These are phyloP conservation scores for Oryza meyeriana DNA, from an alignment of 176 grass and related monocot genomes.

Conservation along the genomic window DNA sequence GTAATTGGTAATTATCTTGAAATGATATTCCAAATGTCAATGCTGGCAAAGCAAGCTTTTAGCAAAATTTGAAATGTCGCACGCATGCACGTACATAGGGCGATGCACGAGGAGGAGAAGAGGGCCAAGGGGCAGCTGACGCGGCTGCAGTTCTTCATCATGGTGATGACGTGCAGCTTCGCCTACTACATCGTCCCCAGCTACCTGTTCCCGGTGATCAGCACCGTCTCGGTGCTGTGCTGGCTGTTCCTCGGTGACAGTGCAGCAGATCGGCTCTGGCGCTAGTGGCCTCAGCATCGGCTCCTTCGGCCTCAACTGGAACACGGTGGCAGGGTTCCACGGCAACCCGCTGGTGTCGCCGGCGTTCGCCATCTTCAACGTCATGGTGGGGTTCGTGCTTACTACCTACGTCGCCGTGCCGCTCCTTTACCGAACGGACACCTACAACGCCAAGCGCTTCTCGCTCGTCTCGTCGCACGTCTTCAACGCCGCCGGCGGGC, in stretches of 20 bases:
- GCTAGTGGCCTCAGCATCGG: slow-evolving; percentile 60
- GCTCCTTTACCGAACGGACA: slow-evolving; percentile 54
- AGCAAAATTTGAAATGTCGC: background rate
- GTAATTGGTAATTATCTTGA: too few species aligned
- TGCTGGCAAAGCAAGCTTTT: background rate
- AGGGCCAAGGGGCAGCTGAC: slow-evolving; percentile 48
- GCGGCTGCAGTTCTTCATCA: slow-evolving; percentile 74
- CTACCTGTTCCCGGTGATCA: slow-evolving; percentile 73
- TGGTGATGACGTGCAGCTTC: slow-evolving; percentile 49
- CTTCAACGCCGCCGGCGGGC: slow-evolving; percentile 46
- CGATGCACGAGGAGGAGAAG: slow-evolving; percentile 77
- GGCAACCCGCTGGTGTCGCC: slow-evolving; percentile 65
- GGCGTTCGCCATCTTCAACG: slow-evolving; percentile 63
- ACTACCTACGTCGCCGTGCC: slow-evolving; percentile 55
- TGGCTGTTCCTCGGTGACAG: slow-evolving; percentile 51
- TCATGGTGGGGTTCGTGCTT: slow-evolving; percentile 54
- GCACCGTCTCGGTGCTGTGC: slow-evolving; percentile 56
- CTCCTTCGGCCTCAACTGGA: slow-evolving; percentile 70
- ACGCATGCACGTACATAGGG: too few species aligned
- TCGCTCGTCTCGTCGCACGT: slow-evolving; percentile 54
- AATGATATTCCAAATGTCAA: too few species aligned
- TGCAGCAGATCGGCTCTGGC: slow-evolving; percentile 74
- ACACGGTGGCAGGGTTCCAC: slow-evolving; percentile 45
- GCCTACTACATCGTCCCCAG: slow-evolving; percentile 75
- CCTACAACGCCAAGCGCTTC: slow-evolving; percentile 50